Evolutionary conservation across 2,329 filamentous ascomycete genomes (phyloP).

Genomic region (Diaporthe sp.): DNA sequence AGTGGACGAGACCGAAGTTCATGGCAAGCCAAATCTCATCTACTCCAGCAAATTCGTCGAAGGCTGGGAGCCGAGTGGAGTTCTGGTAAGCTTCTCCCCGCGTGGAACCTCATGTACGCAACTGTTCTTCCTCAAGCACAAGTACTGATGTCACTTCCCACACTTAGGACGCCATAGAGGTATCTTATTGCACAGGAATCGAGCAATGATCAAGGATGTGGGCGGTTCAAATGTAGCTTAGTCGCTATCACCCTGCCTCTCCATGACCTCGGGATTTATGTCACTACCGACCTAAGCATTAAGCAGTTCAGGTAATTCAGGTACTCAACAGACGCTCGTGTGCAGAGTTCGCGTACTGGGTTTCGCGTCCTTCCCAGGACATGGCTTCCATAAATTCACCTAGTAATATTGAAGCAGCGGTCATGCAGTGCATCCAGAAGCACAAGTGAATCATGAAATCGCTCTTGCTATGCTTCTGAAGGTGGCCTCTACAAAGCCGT

Average conservation of each 20-base stretch:
- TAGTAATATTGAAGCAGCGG: not conserved
- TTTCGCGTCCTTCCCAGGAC: too few species aligned
- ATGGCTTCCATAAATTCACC: not conserved
- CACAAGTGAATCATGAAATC: not conserved
- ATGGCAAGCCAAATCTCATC: conserved; percentile 71
- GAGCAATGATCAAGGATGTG: too few species aligned
- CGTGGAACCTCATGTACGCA: not conserved
- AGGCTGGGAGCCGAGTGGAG: conserved; percentile 76
- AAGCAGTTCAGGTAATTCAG: too few species aligned
- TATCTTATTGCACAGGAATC: conserved; percentile 66
- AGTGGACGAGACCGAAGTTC: conserved; percentile 43
- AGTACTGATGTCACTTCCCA: not conserved
- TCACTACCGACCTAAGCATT: not conserved
- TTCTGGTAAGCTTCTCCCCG: conserved; percentile 48
- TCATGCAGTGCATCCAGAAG: not conserved
- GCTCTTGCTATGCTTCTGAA: not conserved
- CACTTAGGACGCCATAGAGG: conserved; percentile 68
- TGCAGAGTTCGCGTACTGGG: too few species aligned
- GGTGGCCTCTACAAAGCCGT: not conserved
- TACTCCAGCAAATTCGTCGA: conserved; percentile 73
- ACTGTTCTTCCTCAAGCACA: not conserved
- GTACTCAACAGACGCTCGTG: too few species aligned
- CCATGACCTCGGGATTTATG: too few species aligned
- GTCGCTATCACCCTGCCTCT: too few species aligned
- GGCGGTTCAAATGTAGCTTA: too few species aligned